Evolutionary conservation across 1,284 basidiomycete species (phyloP).

Genomic region (Takashimella koratensis): DNA sequence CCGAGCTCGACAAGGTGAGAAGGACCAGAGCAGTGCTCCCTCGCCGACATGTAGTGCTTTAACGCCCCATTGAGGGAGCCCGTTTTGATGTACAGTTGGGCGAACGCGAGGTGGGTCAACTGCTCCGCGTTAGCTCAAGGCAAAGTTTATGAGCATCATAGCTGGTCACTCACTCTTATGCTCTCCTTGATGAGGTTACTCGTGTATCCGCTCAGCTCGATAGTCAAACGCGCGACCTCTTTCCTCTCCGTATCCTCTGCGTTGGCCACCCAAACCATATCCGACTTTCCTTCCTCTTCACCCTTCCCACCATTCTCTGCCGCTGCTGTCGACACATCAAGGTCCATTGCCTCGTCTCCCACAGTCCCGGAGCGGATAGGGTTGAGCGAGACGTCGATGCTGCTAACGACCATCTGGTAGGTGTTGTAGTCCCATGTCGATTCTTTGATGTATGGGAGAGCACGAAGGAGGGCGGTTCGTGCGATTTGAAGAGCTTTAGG

Average conservation of each 20-base stretch:
- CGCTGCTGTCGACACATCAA: no score
- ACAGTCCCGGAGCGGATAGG: not conserved
- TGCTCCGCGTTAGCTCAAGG: no score
- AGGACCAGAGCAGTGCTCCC: constrained; percentile 36
- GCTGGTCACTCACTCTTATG: constrained; percentile 33
- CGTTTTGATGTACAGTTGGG: constrained; percentile 31
- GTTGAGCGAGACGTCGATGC: constrained; percentile 9
- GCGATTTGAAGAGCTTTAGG: constrained; percentile 21
- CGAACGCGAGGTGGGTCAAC: constrained; percentile 43
- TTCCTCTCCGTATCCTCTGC: constrained; percentile 21
- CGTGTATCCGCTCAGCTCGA: constrained; percentile 44
- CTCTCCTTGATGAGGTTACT: constrained; percentile 47
- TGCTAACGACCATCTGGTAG: constrained; percentile 14
- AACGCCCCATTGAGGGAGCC: constrained; percentile 27
- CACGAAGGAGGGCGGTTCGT: constrained; percentile 22
- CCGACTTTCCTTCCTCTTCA: constrained; percentile 22
- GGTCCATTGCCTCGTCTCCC: constrained; percentile 17
- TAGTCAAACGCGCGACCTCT: constrained; percentile 29
- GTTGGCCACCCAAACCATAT: constrained; percentile 33
- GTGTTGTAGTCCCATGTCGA: constrained; percentile 23
- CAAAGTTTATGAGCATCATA: not conserved
- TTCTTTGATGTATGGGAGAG: constrained; percentile 28
- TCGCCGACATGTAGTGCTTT: constrained; percentile 25
- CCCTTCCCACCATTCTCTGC: constrained; percentile 1
- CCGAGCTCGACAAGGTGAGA: constrained; percentile 40